Conservation (phyloP, 768 basidiomycete species). For the Lactarius vividus region DNA sequence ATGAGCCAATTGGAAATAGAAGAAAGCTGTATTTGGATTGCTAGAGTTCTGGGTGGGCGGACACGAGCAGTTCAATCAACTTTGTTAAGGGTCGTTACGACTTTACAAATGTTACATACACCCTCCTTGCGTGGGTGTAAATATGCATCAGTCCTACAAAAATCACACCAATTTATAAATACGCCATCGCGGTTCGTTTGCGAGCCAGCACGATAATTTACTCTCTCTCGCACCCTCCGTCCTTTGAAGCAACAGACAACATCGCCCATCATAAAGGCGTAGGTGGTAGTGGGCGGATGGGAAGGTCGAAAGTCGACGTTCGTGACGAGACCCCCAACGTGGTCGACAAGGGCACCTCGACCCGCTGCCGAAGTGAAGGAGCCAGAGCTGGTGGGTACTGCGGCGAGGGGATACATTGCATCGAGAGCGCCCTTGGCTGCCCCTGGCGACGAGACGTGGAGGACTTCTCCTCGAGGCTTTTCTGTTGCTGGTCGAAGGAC, state of each 20-base stretch:
- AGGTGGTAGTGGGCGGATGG: background rate
- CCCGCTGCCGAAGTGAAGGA: background rate
- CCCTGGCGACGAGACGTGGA: background rate
- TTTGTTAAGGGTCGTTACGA: no score
- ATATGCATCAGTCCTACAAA: background rate
- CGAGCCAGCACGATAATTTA: no score
- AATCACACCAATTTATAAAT: background rate
- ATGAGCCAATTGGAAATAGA: no score
- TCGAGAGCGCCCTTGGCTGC: background rate
- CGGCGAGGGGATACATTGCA: background rate
- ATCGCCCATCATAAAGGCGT: background rate
- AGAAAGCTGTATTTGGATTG: no score
- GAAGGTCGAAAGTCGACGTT: background rate
- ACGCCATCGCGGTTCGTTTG: background rate
- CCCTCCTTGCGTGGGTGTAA: no score
- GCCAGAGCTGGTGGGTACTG: background rate
- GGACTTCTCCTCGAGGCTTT: background rate
- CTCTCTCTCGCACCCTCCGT: no score
- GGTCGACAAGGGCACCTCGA: background rate
- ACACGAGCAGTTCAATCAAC: no score
- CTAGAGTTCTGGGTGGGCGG: no score
- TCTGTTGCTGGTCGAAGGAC: background rate
- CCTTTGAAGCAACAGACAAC: no score
- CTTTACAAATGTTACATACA: no score
- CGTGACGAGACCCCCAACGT: background rate